Percentiles rank a stretch among this genome's conserved stretches.
Evolutionary conservation across 257 asterid species (phyloP).

Genomic region (Scutellaria minor): DNA sequence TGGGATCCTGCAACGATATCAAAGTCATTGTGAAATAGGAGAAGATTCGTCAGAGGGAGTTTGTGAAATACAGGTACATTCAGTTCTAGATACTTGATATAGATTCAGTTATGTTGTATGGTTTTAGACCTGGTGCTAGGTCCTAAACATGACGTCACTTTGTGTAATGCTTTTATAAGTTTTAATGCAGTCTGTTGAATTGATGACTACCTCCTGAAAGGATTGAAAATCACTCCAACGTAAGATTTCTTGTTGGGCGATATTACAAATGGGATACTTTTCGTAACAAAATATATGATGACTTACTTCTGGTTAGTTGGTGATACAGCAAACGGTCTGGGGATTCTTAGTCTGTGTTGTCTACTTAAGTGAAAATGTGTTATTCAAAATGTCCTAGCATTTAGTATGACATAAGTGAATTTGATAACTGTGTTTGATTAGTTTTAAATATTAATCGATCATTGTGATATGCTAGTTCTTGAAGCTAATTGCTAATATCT

Average conservation of each 20-base stretch:
- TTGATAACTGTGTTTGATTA: not conserved
- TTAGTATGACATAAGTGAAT: not conserved
- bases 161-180: too few relatives aligned
- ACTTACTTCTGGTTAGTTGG: not conserved
- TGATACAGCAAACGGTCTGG: not conserved
- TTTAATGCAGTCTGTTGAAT: not conserved
- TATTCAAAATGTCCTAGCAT: not conserved
- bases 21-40: conserved; percentile 15
- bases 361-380: not conserved
- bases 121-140: not conserved
- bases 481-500: not conserved
- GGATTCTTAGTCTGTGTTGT: not conserved
- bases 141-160: not conserved
- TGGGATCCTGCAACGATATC: conserved; percentile 38
- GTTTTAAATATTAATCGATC: too few relatives aligned
- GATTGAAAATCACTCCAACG: not conserved
- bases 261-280: not conserved
- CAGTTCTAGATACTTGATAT: not conserved
- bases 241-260: conserved; percentile 11
- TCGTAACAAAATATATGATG: too few relatives aligned
- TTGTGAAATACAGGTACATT: conserved; percentile 32
- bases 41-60: conserved; percentile 29
- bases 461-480: too few relatives aligned
- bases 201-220: not conserved
- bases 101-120: not conserved